Percentiles rank a stretch among this genome's conserved stretches.
phyloP scores from a whole-genome alignment of 1,139 yeast genomes.

The Geotrichum aggregatum region DNA sequence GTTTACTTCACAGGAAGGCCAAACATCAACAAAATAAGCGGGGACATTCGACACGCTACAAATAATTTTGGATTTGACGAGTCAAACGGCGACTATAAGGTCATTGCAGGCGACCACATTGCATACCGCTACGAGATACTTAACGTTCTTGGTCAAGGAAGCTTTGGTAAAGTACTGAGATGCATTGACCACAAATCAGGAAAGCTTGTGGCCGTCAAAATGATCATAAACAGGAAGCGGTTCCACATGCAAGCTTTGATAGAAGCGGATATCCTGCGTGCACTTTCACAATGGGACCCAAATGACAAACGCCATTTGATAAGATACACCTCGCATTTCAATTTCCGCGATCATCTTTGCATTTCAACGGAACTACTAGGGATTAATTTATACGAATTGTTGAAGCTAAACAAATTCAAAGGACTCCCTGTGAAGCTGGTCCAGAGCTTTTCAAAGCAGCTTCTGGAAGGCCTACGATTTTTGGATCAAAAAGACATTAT shows the following conservation, averaged over 20 bases:
- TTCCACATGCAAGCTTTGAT: constrained; percentile 76
- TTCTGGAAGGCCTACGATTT: constrained; percentile 55
- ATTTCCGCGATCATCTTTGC: constrained; percentile 79
- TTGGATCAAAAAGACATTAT: constrained; percentile 57
- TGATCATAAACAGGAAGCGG: constrained; percentile 67
- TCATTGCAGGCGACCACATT: constrained; percentile 63
- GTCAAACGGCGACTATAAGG: constrained; percentile 56
- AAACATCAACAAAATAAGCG: constrained; percentile 32
- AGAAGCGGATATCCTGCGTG: constrained; percentile 66
- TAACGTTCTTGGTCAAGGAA: constrained; percentile 65
- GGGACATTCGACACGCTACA: constrained; percentile 43
- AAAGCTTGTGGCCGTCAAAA: constrained; percentile 63
- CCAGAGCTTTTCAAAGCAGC: constrained; percentile 50
- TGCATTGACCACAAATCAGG: constrained; percentile 65
- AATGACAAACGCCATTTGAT: constrained; percentile 46
- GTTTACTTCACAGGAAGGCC: constrained; percentile 42
- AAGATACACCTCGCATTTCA: constrained; percentile 63
- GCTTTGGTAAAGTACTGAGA: constrained; percentile 75
- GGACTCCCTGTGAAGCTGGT: constrained; percentile 57
- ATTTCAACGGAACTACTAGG: constrained; percentile 72
- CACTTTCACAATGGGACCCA: constrained; percentile 46
- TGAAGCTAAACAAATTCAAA: constrained; percentile 56
- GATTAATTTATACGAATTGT: constrained; percentile 60
- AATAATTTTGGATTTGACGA: constrained; percentile 74
- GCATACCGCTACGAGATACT: constrained; percentile 68